Base-by-base conservation (phyloP, 768 basidiomycete genomes). In the Agaricus sinodeliciosus region DNA sequence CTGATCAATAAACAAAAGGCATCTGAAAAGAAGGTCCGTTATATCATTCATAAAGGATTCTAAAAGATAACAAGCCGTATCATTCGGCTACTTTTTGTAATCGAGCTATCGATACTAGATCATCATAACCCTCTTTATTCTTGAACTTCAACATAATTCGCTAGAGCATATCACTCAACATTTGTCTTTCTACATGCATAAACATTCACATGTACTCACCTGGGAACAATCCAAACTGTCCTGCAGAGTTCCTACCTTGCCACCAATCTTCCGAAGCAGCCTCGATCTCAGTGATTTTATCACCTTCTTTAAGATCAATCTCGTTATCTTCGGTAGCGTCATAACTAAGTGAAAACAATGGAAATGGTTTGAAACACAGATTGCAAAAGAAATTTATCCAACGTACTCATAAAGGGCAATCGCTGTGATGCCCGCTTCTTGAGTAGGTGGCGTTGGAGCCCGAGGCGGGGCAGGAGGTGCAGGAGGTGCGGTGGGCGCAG, bases 321-420 rank as follows among this genome's bases (percentile, higher is more conserved):
- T 96, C 94, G 62, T 97, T 96, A 59, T 93, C 92, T 63, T 96
- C 94, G 0, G 81, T 81, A 0, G 94, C 90, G 9, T 92, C 90
- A 61, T 94, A 95, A 57, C 90, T 94, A 6, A 49, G 12, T 31
- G 3, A 28, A 25, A 12, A 11, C 6, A 12, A 15, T 4, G 7
- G 15, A 26, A 11, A 9, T 45, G 19, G 18, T 43, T 16, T 13
- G 4, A 28, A 22, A 12, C 9, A 27, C 19, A 27, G n/a, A 12
- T 15, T 45, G 12, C 22, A 9, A 19, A 5, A 19, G 25, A 25
- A 4, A 27, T 28, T 13, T 34, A 35, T 35, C 6, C 35, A 27
- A 72, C 84, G 59, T 61, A 90, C 87, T 83, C 85, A 63, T 88
- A 92, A 3, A 85, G 59, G 0, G 84, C 85, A 27, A 86, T 63